Conservation (phyloP, 2,329 filamentous ascomycete genomes). For the Ophiostoma angusticollis region DNA sequence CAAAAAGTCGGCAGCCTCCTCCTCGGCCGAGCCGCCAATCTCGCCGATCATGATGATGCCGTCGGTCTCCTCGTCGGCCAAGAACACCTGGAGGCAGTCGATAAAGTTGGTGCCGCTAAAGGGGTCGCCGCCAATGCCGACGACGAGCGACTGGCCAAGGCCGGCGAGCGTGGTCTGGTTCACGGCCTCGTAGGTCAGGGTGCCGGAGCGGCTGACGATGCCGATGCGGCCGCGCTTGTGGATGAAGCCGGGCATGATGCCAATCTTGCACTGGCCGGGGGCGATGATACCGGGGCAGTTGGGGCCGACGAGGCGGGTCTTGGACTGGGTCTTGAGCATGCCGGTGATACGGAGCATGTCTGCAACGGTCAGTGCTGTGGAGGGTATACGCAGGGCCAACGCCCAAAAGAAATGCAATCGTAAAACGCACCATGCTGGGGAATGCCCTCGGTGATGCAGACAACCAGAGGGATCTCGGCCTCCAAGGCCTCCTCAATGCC, state of each 20-base stretch:
- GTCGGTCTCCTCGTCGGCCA: constrained; percentile 89
- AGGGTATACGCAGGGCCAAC: constrained; percentile 5
- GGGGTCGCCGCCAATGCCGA: constrained; percentile 95
- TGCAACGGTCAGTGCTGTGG: no score
- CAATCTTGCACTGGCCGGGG: constrained; percentile 96
- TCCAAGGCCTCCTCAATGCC: constrained; percentile 94
- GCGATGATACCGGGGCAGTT: constrained; percentile 98
- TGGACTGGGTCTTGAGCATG: constrained; percentile 93
- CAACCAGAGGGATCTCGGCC: constrained; percentile 86
- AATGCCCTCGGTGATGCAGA: constrained; percentile 97
- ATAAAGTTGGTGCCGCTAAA: constrained; percentile 99
- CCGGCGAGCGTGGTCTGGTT: constrained; percentile 98
- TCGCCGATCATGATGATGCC: constrained; percentile 99
- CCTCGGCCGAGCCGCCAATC: constrained; percentile 93
- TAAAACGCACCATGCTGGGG: constrained; percentile 68
- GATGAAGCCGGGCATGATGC: constrained; percentile 99
- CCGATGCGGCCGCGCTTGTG: constrained; percentile 98
- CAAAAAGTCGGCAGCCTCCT: constrained; percentile 95
- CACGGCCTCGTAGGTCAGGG: constrained; percentile 97
- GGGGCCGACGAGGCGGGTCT: constrained; percentile 90
- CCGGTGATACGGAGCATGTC: constrained; percentile 99
- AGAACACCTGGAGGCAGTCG: constrained; percentile 95
- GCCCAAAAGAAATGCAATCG: background rate
- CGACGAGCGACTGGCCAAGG: constrained; percentile 92
- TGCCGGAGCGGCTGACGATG: constrained; percentile 96